These are phyloP conservation scores for Russula dissimulans DNA, from an alignment of 768 basidiomycete species.

Conservation along the genomic window DNA sequence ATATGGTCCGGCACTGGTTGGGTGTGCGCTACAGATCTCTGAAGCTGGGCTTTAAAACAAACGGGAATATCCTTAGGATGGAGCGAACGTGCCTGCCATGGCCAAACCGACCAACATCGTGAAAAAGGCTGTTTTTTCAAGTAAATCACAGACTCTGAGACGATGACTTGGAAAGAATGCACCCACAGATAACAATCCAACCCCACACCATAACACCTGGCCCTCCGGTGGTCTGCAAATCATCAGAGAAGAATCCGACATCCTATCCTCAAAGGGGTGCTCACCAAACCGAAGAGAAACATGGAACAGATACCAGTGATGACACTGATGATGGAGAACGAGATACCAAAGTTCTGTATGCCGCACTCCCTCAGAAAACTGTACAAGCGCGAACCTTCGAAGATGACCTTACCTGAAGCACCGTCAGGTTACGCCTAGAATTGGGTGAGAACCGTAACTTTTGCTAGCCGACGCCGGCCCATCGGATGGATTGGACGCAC, in stretches of 20 bases:
- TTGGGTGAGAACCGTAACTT: not conserved
- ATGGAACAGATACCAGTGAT: constrained; percentile 65
- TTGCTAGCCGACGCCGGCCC: not conserved
- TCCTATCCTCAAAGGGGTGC: constrained; percentile 19
- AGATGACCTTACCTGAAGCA: constrained; percentile 43
- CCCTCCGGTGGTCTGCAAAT: constrained; percentile 57
- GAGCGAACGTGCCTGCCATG: constrained; percentile 52
- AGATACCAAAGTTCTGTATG: constrained; percentile 60
- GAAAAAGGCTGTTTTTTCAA: constrained; percentile 38
- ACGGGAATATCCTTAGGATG: not conserved
- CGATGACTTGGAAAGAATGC: not conserved
- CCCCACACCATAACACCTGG: constrained; percentile 75
- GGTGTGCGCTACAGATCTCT: constrained; percentile 52
- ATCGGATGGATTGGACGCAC: constrained; percentile 29
- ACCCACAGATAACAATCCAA: constrained; percentile 55
- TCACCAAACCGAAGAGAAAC: constrained; percentile 58
- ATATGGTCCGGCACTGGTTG: constrained; percentile 66
- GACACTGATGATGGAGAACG: constrained; percentile 69
- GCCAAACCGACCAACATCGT: constrained; percentile 65
- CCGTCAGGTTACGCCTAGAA: constrained; percentile 48
- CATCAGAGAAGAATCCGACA: not conserved
- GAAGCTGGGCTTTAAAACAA: not conserved
- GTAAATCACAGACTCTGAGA: not conserved
- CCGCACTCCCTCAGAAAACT: not conserved
- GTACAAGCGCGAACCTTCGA: not conserved